Percentiles rank a stretch among this genome's conserved stretches.
Conservation (phyloP, 2,329 filamentous ascomycete species). For the Sporothrix sp. region DNA sequence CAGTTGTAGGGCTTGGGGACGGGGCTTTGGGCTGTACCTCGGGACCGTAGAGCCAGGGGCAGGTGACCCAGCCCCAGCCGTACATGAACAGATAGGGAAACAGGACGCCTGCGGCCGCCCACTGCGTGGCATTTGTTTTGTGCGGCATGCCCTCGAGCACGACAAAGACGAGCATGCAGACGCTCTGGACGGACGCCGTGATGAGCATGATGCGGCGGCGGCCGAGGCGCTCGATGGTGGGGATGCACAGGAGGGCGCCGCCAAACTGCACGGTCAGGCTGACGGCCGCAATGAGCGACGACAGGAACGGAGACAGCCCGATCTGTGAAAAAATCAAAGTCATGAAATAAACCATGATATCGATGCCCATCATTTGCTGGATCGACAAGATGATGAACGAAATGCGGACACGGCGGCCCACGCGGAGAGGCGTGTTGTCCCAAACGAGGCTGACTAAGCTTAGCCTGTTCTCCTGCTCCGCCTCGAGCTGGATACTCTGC, state of each 20-base stretch:
- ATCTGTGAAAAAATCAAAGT: neutral
- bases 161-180: neutral
- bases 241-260: neutral
- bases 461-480: neutral
- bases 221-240: neutral
- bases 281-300: neutral
- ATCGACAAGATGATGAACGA: conserved; percentile 1
- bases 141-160: neutral
- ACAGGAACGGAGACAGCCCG: neutral
- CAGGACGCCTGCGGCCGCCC: neutral
- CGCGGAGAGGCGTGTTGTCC: neutral
- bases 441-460: conserved; percentile 1
- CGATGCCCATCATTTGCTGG: conserved; percentile 5
- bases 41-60: neutral
- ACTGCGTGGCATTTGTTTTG: neutral
- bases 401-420: neutral
- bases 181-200: neutral
- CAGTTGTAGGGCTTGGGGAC: too few relatives aligned
- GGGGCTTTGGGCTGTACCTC: too few relatives aligned
- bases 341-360: neutral
- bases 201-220: neutral
- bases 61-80: conserved; percentile 2
- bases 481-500: conserved; percentile 3
- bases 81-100: conserved; percentile 1
- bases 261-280: neutral